phyloP scores from a whole-genome alignment of 208 protist genomes.

The Acanthamoeba healyi region DNA sequence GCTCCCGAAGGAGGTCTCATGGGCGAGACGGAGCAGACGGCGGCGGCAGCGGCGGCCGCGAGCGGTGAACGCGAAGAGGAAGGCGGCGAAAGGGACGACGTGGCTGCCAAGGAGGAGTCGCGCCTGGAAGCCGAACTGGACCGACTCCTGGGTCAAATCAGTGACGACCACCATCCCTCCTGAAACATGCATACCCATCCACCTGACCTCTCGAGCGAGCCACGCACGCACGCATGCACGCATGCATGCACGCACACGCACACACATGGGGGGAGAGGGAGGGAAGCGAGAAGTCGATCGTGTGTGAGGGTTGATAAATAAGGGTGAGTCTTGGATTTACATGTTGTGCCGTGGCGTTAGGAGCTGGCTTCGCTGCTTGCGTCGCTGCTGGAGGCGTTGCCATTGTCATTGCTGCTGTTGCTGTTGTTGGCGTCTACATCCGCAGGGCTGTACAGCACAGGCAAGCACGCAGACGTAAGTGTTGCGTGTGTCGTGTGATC shows the following conservation, averaged over 20 bases:
- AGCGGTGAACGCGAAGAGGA: not conserved
- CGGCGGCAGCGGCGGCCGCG: not conserved
- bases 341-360: not conserved
- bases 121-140: slow-evolving; percentile 29
- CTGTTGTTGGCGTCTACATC: not conserved
- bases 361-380: not conserved
- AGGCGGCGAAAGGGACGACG: not conserved
- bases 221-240: not conserved
- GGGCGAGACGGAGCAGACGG: not conserved
- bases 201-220: too few relatives aligned
- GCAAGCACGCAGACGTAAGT: too few relatives aligned
- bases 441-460: not conserved
- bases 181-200: too few relatives aligned
- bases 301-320: not conserved
- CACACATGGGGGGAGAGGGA: too few relatives aligned
- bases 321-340: not conserved
- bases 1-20: too few relatives aligned
- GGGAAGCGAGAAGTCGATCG: not conserved
- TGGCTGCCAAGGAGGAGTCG: not conserved
- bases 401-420: not conserved
- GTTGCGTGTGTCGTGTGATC: not conserved
- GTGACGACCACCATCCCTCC: not conserved
- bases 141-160: not conserved
- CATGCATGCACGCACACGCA: not conserved
- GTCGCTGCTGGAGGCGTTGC: too few relatives aligned